Evolutionary conservation across 1,284 basidiomycete genomes (phyloP).

Genomic region (Boletus mariae): DNA sequence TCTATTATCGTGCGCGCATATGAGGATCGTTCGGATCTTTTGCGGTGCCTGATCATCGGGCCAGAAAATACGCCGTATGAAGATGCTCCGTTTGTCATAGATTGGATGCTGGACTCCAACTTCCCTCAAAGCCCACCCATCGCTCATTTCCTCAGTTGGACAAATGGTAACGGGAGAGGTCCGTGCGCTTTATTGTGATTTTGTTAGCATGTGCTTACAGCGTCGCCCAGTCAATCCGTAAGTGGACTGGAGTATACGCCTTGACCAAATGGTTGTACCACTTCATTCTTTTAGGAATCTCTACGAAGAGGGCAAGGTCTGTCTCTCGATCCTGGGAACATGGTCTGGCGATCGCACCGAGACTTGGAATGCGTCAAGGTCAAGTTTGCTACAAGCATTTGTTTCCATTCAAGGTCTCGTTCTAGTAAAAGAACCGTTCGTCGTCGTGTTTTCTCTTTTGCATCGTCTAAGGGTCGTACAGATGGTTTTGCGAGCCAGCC

Average conservation of each 20-base stretch:
- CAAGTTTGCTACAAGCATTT: constrained; percentile 86
- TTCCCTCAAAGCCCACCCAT: constrained; percentile 86
- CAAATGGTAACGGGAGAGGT: constrained; percentile 89
- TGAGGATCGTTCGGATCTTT: constrained; percentile 81
- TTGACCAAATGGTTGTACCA: neutral
- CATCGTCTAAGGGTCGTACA: constrained; percentile 28
- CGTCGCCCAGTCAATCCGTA: constrained; percentile 68
- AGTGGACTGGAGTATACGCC: constrained; percentile 27
- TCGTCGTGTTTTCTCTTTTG: constrained; percentile 5
- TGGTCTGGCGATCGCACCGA: constrained; percentile 89
- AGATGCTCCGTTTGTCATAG: constrained; percentile 92
- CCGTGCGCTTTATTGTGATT: constrained; percentile 26
- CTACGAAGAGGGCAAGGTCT: constrained; percentile 95
- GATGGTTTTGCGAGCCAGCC: constrained; percentile 90
- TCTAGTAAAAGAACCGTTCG: constrained; percentile 86
- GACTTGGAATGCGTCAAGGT: constrained; percentile 77
- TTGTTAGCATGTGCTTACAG: constrained; percentile 10
- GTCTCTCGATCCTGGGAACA: constrained; percentile 86
- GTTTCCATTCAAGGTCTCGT: constrained; percentile 94
- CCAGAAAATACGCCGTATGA: constrained; percentile 92
- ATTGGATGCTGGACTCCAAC: constrained; percentile 86
- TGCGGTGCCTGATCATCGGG: constrained; percentile 88
- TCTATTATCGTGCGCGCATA: constrained; percentile 71
- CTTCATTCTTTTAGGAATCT: constrained; percentile 56
- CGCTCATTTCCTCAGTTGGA: constrained; percentile 92